These are phyloP conservation scores for Phytophthora palmivora DNA, from an alignment of 352 stramenopile species.

Conservation along the genomic window DNA sequence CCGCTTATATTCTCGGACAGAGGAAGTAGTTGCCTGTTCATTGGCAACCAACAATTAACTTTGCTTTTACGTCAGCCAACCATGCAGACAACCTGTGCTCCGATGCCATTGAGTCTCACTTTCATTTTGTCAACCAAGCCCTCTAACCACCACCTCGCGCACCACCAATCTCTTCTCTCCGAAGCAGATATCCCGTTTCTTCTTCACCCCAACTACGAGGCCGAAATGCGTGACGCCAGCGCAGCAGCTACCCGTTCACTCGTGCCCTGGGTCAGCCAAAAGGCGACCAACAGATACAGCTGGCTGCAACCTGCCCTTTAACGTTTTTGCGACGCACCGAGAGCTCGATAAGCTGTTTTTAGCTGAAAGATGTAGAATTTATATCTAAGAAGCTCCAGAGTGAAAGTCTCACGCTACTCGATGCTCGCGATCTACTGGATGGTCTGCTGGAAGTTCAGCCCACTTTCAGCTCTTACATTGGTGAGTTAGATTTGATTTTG, in stretches of 20 bases:
- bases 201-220: neutral
- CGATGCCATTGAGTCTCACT: too few relatives aligned
- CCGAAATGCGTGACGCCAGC: neutral
- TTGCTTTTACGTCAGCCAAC: too few relatives aligned
- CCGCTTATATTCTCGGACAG: too few relatives aligned
- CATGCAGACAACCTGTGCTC: too few relatives aligned
- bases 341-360: neutral
- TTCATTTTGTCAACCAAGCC: too few relatives aligned
- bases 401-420: neutral
- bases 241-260: neutral
- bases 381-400: slow-evolving; percentile 11
- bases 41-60: too few relatives aligned
- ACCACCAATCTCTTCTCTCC: too few relatives aligned
- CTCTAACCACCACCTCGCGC: too few relatives aligned
- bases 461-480: neutral
- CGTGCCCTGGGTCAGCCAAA: too few relatives aligned
- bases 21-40: too few relatives aligned
- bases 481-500: neutral
- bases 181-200: neutral
- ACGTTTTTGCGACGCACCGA: neutral
- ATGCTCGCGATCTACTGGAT: slow-evolving; percentile 4
- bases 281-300: too few relatives aligned
- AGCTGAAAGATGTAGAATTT: slow-evolving; percentile 2
- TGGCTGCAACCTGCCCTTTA: too few relatives aligned
- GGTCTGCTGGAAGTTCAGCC: slow-evolving; percentile 3